Evolutionary conservation across 2,329 filamentous ascomycete genomes (phyloP).

Genomic region (Colletotrichum sp.): DNA sequence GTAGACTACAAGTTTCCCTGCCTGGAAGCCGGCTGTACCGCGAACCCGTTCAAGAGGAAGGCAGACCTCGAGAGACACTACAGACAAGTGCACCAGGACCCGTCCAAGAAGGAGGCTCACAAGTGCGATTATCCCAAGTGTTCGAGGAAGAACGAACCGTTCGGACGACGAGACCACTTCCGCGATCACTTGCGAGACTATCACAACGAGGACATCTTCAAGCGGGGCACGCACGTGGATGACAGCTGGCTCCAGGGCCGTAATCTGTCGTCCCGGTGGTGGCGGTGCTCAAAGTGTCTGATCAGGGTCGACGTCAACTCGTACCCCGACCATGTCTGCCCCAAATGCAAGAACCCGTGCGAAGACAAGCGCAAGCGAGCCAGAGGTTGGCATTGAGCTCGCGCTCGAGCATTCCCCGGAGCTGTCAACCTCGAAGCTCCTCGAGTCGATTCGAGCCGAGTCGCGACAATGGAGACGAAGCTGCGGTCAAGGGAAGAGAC

Average conservation of each 20-base stretch:
- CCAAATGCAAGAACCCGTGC: constrained; percentile 49
- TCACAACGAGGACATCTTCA: constrained; percentile 59
- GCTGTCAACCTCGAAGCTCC: not conserved
- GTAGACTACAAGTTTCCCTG: constrained; percentile 31
- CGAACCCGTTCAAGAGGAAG: constrained; percentile 53
- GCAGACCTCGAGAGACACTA: constrained; percentile 62
- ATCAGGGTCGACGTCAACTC: constrained; percentile 45
- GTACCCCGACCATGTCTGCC: constrained; percentile 45
- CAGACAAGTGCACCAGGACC: constrained; percentile 50
- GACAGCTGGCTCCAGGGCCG: constrained; percentile 44
- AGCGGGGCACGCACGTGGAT: constrained; percentile 42
- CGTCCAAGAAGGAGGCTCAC: constrained; percentile 45
- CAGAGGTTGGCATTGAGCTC: constrained; percentile 18
- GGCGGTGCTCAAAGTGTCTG: constrained; percentile 60
- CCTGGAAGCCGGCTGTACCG: constrained; percentile 43
- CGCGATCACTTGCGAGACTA: constrained; percentile 61
- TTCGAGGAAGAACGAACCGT: constrained; percentile 47
- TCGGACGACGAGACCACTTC: constrained; percentile 61
- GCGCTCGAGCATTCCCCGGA: not conserved
- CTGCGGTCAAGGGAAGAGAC: not conserved
- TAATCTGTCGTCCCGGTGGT: constrained; percentile 48
- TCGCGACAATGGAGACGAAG: not conserved
- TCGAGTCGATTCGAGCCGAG: not conserved
- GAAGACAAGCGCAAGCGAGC: constrained; percentile 44
- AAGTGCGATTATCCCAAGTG: constrained; percentile 59